Evolutionary conservation across 768 basidiomycete species (phyloP).

Genomic region (Inosperma sp.): DNA sequence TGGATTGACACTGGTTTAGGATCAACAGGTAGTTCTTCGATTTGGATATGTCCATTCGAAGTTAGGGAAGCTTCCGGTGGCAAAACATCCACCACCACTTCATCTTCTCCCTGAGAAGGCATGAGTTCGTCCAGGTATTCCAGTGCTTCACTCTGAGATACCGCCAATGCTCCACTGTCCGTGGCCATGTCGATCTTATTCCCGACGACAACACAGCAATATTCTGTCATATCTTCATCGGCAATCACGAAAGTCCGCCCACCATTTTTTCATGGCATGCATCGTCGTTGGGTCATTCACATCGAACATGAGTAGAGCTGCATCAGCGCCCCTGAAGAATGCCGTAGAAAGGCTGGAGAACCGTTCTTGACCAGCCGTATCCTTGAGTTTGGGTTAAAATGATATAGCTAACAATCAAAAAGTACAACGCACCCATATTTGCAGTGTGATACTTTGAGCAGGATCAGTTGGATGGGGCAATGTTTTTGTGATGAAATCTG

Average conservation of each 20-base stretch:
- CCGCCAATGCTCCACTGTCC: conserved; percentile 17
- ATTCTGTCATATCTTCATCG: conserved; percentile 58
- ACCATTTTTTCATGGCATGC: conserved; percentile 62
- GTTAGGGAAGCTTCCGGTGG: background rate
- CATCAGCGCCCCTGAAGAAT: conserved; percentile 84
- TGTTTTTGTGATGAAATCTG: conserved; percentile 81
- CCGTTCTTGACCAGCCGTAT: conserved; percentile 85
- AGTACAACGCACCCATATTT: conserved; percentile 46
- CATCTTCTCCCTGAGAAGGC: conserved; percentile 28
- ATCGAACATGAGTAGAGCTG: conserved; percentile 77
- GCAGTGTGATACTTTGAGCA: conserved; percentile 57
- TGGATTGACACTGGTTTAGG: background rate
- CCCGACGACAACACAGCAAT: conserved; percentile 72
- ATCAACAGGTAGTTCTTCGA: conserved; percentile 3
- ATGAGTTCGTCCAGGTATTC: conserved; percentile 56
- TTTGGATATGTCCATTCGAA: conserved; percentile 2
- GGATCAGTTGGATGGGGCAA: conserved; percentile 55
- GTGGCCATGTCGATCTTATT: conserved; percentile 68
- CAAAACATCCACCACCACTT: background rate
- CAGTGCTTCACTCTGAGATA: conserved; percentile 42
- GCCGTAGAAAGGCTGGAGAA: conserved; percentile 79
- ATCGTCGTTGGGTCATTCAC: conserved; percentile 64
- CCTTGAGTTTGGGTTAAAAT: conserved; percentile 41
- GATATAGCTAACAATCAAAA: conserved; percentile 5
- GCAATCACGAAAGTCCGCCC: conserved; percentile 63